Conservation (phyloP, 2,329 filamentous ascomycete species). For the Coleophoma crateriformis region DNA sequence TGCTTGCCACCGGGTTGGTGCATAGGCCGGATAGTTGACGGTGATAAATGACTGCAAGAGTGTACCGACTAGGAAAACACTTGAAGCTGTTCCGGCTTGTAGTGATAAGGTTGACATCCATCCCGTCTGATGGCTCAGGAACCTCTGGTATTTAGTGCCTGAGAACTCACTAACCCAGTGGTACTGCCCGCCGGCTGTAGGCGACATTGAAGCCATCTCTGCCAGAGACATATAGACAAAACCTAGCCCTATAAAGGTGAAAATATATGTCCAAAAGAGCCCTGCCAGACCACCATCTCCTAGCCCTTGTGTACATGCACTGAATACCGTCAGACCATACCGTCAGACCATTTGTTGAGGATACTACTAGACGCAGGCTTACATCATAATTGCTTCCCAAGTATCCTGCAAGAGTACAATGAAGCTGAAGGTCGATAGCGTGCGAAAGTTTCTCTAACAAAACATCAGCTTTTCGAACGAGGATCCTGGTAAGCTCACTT, state of each 20-base stretch:
- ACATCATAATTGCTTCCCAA: slow-evolving; percentile 32
- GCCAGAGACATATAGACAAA: slow-evolving; percentile 9
- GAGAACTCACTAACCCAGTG: slow-evolving; percentile 53
- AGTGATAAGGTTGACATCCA: slow-evolving; percentile 62
- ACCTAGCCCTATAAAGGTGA: slow-evolving; percentile 17
- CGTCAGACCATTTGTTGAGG: not conserved
- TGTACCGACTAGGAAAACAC: slow-evolving; percentile 40
- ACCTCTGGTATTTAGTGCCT: slow-evolving; percentile 40
- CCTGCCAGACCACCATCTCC: slow-evolving; percentile 16
- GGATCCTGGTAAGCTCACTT: slow-evolving; percentile 5
- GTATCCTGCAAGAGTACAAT: slow-evolving; percentile 31
- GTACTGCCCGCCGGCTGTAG: slow-evolving; percentile 47
- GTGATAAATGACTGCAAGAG: slow-evolving; percentile 41
- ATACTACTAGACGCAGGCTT: not conserved
- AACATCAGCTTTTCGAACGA: not conserved
- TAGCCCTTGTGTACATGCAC: slow-evolving; percentile 20
- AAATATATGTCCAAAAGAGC: slow-evolving; percentile 31
- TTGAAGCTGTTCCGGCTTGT: slow-evolving; percentile 69
- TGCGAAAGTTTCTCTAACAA: slow-evolving; percentile 28
- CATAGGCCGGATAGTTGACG: slow-evolving; percentile 34
- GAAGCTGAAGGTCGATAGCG: slow-evolving; percentile 32
- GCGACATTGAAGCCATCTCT: slow-evolving; percentile 36
- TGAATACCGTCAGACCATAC: slow-evolving; percentile 14
- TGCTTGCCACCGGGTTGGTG: slow-evolving; percentile 38
- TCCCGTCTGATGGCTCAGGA: slow-evolving; percentile 48